Evolutionary conservation across 1,139 yeast genomes (phyloP).

Genomic region (Lodderomyces parapsilosis): DNA sequence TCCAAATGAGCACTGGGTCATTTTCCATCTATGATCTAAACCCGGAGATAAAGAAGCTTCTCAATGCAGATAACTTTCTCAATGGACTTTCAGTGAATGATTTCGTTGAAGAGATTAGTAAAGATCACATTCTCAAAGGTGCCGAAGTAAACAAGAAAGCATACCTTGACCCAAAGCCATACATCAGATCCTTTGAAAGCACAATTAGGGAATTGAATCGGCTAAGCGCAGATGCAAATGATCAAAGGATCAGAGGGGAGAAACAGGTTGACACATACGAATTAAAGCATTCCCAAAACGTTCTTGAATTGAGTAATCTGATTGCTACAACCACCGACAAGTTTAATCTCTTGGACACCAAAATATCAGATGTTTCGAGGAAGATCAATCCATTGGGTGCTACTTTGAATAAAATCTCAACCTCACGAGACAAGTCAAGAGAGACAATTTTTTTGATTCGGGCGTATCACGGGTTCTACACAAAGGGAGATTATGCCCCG

Average conservation of each 20-base stretch:
- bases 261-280: slow-evolving; percentile 63
- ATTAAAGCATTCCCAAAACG: slow-evolving; percentile 64
- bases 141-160: slow-evolving; percentile 55
- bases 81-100: slow-evolving; percentile 71
- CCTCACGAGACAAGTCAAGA: slow-evolving; percentile 70
- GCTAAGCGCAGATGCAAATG: slow-evolving; percentile 53
- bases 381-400: slow-evolving; percentile 76
- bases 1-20: slow-evolving; percentile 6
- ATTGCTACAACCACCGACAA: slow-evolving; percentile 41
- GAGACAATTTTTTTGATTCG: slow-evolving; percentile 74
- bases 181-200: slow-evolving; percentile 88
- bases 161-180: slow-evolving; percentile 87
- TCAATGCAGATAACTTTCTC: slow-evolving; percentile 70
- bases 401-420: slow-evolving; percentile 70
- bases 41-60: slow-evolving; percentile 64
- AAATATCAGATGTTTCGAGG: slow-evolving; percentile 58
- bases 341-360: slow-evolving; percentile 59
- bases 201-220: slow-evolving; percentile 70
- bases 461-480: slow-evolving; percentile 74
- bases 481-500: slow-evolving; percentile 62
- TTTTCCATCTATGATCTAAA: slow-evolving; percentile 59
- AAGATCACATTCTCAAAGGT: slow-evolving; percentile 59
- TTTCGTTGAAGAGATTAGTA: slow-evolving; percentile 79
- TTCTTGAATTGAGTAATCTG: slow-evolving; percentile 53
- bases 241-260: slow-evolving; percentile 48